Evolutionary conservation across 257 asterid genomes (phyloP), one percentile per base, ranked within the genome.

Genomic region (Phtheirospermum japonicum): DNA sequence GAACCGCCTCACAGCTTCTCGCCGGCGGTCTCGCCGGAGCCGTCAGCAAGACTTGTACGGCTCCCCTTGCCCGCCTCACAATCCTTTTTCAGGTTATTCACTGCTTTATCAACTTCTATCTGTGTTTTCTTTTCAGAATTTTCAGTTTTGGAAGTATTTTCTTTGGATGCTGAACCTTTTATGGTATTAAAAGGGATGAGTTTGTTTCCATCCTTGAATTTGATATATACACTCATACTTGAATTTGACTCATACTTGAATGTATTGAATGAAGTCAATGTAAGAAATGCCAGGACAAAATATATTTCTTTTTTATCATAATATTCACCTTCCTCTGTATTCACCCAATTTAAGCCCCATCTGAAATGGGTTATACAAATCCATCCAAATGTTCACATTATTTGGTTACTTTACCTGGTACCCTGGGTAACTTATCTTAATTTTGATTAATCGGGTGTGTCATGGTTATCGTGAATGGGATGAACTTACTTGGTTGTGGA

Each of bases 1-100:
- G 84, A 1, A 74, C 89, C 4, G 81, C 79, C 1, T 74, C 95
- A 16, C 95, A 89, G 80, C 95, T 89, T 49, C 72, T 89, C 6
- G 95, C 95, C 18, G 95, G 96, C 4, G 95, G 96, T n/a, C 61
- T 89, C 9, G 96, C 96, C 55, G 95, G 96, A 46, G 95, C 96
- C 55, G 82, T 89, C 19, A 85, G 93, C 71, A 89, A 89, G 83
- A 89, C 96, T 16, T 84, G 90, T 61, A 89, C 96, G 17, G 95
- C 96, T 17, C 96, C 96, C 26, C 88, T 89, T 13, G 89, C 95
- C 26, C 90, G 96, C 58, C 88, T 89, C 48, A 89, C 96, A 48
- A 89, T 89, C 66, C 89, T 84, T 2, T 89, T 89, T 69, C 96
- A 88, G 96, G 90, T 71, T 18, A 39, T 57, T 49, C 13, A 33